Conservation (phyloP, 129 eudicot genomes). For the Calendula officinalis region DNA sequence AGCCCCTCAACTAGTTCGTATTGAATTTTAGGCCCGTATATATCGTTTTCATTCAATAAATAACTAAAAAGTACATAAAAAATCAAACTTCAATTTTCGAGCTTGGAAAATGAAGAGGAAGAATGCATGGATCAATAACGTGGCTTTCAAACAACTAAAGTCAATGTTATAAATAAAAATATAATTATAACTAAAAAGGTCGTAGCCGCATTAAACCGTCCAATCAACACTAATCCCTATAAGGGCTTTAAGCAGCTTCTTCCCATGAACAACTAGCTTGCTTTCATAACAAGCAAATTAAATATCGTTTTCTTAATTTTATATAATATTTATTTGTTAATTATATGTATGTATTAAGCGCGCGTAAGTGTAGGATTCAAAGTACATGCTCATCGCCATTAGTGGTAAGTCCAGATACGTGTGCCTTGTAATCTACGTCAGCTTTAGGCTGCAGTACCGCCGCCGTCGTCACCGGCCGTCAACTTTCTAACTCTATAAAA, state of each 20-base stretch:
- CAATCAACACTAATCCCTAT: constrained; percentile 46
- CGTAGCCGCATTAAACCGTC: constrained; percentile 45
- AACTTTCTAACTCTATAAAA: constrained; percentile 44
- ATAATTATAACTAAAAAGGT: constrained; percentile 34
- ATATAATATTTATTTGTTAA: too few species aligned
- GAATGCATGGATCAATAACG: constrained; percentile 31
- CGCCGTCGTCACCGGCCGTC: constrained; percentile 93
- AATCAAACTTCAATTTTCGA: constrained; percentile 6
- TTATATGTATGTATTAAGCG: too few species aligned
- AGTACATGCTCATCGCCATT: constrained; percentile 15
- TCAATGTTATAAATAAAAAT: constrained; percentile 24
- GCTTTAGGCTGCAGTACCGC: constrained; percentile 57
- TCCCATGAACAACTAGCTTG: constrained; percentile 33
- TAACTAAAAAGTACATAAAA: too few species aligned
- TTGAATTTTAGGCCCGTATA: too few species aligned
- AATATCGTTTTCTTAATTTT: constrained; percentile 8
- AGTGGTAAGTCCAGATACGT: constrained; percentile 21
- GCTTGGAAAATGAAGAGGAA: constrained; percentile 18
- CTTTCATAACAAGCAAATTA: constrained; percentile 41
- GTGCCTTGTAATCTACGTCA: constrained; percentile 48
- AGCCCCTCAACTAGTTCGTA: too few species aligned
- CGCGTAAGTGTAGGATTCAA: constrained; percentile 7
- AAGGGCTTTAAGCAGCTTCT: constrained; percentile 34
- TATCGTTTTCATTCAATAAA: too few species aligned
- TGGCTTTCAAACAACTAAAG: constrained; percentile 21